phyloP scores from a whole-genome alignment of 345 rosid species.

The Nasturtium officinale region DNA sequence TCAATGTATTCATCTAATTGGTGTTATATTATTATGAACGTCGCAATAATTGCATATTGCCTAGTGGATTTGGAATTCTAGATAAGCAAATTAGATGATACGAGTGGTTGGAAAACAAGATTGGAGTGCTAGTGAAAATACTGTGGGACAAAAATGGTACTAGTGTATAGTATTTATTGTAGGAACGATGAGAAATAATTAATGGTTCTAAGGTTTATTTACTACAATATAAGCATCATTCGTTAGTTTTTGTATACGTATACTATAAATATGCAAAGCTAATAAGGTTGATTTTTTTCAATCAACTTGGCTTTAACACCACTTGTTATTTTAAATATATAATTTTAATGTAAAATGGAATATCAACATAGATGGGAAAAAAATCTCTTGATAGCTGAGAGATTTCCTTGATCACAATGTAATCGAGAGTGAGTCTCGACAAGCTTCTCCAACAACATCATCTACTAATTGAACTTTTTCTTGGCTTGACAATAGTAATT shows the following conservation, averaged over 20 bases:
- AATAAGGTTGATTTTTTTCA: not conserved
- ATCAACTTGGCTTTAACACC: not conserved
- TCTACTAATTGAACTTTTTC: not conserved
- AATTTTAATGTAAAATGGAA: not conserved
- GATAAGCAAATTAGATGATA: not conserved
- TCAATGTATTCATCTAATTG: too few species aligned
- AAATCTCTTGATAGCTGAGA: not conserved
- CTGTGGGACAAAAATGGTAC: not conserved
- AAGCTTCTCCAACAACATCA: not conserved
- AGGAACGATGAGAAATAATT: not conserved
- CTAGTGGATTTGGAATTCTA: not conserved
- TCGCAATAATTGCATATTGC: not conserved
- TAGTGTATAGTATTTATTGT: not conserved
- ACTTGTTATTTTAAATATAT: not conserved
- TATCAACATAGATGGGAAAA: too few species aligned
- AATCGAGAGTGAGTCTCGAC: not conserved
- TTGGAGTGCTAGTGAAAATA: not conserved
- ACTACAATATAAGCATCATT: not conserved
- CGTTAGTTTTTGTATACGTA: not conserved
- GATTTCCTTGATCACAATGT: too few species aligned
- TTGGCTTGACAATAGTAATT: not conserved
- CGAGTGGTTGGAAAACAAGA: not conserved
- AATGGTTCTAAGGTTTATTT: not conserved
- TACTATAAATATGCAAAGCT: not conserved
- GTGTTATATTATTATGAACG: not conserved